A percentile compares a stretch with the other conserved stretches of the same genome.
phyloP scores from a whole-genome alignment of 208 protist genomes.

The Crithidia thermophila region DNA sequence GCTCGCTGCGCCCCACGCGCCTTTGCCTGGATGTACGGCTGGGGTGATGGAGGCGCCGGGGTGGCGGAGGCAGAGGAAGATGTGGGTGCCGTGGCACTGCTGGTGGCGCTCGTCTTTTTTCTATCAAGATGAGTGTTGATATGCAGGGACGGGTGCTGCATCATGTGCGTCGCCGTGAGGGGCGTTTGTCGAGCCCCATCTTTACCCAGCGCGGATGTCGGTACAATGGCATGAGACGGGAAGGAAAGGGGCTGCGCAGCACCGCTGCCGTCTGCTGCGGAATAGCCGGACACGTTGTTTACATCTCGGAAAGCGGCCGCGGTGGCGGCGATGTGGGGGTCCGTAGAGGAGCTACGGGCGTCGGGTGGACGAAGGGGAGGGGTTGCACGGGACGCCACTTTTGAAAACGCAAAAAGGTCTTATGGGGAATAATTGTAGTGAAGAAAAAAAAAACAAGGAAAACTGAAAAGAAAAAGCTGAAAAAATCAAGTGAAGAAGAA shows the following conservation, averaged over 20 bases:
- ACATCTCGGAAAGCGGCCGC: constrained; percentile 8
- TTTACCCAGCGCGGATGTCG: too few species aligned
- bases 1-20: constrained; percentile 15
- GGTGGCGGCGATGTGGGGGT: background rate
- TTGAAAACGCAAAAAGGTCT: background rate
- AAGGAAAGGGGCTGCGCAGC: too few species aligned
- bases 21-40: constrained; percentile 10
- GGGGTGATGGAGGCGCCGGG: background rate
- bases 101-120: background rate
- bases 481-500: constrained; percentile 16
- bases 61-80: background rate
- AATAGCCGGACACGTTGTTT: background rate
- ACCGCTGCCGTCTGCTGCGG: background rate
- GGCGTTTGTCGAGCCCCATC: too few species aligned
- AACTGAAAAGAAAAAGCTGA: constrained; percentile 8
- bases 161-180: background rate
- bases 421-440: background rate
- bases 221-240: too few species aligned
- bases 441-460: constrained; percentile 9
- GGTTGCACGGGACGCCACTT: constrained; percentile 27
- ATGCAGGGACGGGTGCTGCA: background rate
- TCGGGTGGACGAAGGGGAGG: constrained; percentile 6
- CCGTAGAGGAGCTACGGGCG: constrained; percentile 5
- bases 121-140: background rate
- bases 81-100: background rate